Evolutionary conservation across 2,329 filamentous ascomycete species (phyloP).

Genomic region (Aspergillus caelatus): DNA sequence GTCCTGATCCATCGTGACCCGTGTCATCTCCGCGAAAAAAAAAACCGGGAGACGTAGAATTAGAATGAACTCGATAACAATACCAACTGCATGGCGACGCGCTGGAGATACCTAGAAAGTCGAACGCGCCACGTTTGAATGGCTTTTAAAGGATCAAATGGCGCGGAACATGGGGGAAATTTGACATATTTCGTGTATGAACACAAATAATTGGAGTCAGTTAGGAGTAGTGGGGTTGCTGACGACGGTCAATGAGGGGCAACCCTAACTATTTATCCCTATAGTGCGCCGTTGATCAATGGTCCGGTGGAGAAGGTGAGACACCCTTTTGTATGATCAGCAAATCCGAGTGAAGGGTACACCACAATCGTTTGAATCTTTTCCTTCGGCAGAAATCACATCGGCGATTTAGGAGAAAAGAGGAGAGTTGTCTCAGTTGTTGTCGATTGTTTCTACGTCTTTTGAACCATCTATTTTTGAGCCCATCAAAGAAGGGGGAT

Average conservation of each 20-base stretch:
- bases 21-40: not conserved
- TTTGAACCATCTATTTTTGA: not conserved
- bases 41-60: not conserved
- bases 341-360: not conserved
- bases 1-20: not conserved
- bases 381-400: not conserved
- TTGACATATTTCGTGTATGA: not conserved
- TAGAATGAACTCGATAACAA: not conserved
- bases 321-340: not conserved
- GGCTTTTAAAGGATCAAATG: not conserved
- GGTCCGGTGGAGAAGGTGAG: constrained; percentile 2
- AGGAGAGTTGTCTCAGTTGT: not conserved
- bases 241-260: constrained; percentile 3
- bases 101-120: not conserved
- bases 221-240: constrained; percentile 1
- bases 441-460: not conserved
- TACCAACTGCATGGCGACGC: not conserved
- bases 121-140: not conserved
- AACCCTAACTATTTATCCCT: constrained; percentile 1
- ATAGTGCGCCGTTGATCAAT: constrained; percentile 2
- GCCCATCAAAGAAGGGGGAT: not conserved
- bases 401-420: not conserved
- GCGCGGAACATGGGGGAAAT: not conserved
- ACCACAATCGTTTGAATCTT: not conserved
- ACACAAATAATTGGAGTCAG: not conserved